These are phyloP conservation scores for Clitopilus hobsonii DNA, from an alignment of 768 basidiomycete species.

Conservation along the genomic window DNA sequence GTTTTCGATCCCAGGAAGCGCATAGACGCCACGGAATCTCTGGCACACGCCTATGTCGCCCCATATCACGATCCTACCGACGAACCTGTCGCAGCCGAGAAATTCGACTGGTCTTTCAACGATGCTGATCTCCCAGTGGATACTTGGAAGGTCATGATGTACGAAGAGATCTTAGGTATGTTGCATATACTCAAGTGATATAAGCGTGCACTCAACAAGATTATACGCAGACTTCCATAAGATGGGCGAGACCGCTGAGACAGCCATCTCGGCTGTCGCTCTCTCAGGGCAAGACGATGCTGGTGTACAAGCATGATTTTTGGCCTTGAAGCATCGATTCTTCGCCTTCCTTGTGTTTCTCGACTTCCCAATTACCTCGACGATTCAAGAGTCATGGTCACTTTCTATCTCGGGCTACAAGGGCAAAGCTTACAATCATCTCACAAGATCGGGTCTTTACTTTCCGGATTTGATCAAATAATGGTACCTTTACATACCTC, in stretches of 20 bases:
- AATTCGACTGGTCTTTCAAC: slow-evolving; percentile 99
- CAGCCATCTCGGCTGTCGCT: neutral
- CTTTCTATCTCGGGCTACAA: neutral
- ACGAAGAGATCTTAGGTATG: slow-evolving; percentile 93
- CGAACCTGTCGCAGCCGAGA: slow-evolving; percentile 89
- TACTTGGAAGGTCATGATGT: slow-evolving; percentile 99
- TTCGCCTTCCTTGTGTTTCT: neutral
- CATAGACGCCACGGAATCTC: slow-evolving; percentile 89
- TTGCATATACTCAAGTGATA: slow-evolving; percentile 6
- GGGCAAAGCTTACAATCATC: neutral
- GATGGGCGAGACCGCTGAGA: slow-evolving; percentile 41
- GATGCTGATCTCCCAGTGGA: slow-evolving; percentile 98
- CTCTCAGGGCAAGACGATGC: neutral
- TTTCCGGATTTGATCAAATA: neutral
- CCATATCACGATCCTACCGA: slow-evolving; percentile 99
- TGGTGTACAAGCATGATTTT: neutral
- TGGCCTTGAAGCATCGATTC: neutral
- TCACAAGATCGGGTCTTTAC: neutral
- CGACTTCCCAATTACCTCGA: neutral
- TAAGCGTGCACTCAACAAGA: slow-evolving; percentile 1
- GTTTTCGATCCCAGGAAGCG: slow-evolving; percentile 98
- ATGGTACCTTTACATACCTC: neutral
- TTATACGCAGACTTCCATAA: slow-evolving; percentile 71
- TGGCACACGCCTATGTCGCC: slow-evolving; percentile 89
- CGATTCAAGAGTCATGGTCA: neutral